These are phyloP conservation scores for Ophiognomonia clavigignenti-juglandacearum DNA, from an alignment of 2,329 filamentous ascomycete genomes.

Conservation along the genomic window DNA sequence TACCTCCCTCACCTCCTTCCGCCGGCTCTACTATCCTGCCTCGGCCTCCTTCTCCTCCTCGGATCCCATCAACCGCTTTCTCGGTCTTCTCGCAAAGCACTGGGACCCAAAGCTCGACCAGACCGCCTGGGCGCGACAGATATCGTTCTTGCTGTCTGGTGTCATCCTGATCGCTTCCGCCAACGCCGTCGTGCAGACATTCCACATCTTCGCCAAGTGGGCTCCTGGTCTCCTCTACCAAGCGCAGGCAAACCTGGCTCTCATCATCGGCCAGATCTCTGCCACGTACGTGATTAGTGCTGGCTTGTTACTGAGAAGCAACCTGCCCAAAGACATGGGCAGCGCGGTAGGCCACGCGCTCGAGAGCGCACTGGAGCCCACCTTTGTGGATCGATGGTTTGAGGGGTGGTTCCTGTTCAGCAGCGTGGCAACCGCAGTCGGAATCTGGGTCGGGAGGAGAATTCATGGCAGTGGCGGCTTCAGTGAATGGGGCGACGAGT, in stretches of 20 bases:
- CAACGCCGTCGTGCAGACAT: conserved; percentile 79
- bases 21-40: conserved; percentile 46
- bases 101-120: conserved; percentile 82
- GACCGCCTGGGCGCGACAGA: conserved; percentile 76
- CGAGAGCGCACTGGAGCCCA: conserved; percentile 67
- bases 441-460: conserved; percentile 67
- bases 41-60: conserved; percentile 56
- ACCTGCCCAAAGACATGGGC: conserved; percentile 72
- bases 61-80: conserved; percentile 79
- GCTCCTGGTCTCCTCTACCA: conserved; percentile 67
- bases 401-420: conserved; percentile 79
- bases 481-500: conserved; percentile 47
- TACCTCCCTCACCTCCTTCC: conserved; percentile 63
- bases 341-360: conserved; percentile 73
- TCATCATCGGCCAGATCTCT: conserved; percentile 74
- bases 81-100: conserved; percentile 75
- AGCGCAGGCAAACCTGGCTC: conserved; percentile 71
- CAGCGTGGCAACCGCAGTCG: conserved; percentile 60
- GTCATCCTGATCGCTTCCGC: conserved; percentile 79
- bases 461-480: conserved; percentile 36
- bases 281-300: conserved; percentile 83
- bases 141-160: conserved; percentile 77
- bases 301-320: conserved; percentile 70
- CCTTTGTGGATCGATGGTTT: conserved; percentile 78
- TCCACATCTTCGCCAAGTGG: conserved; percentile 74